phyloP scores from a whole-genome alignment of 1,284 basidiomycete genomes.

The Cryptococcus wingfieldii region DNA sequence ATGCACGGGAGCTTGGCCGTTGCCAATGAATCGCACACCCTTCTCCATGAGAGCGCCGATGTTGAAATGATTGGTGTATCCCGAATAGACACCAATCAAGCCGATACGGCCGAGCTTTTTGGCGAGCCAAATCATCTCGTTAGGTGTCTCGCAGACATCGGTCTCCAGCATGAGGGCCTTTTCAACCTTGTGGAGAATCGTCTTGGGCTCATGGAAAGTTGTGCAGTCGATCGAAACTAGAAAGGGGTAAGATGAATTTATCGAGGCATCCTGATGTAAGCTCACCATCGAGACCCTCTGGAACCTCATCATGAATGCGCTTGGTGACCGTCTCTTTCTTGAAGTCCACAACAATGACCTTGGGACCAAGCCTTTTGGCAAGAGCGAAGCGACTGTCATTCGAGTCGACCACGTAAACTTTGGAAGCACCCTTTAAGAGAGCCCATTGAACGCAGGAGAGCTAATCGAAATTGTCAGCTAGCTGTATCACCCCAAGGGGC shows the following conservation, averaged over 20 bases:
- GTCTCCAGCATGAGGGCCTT: conserved; percentile 70
- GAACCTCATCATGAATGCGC: conserved; percentile 60
- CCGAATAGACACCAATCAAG: conserved; percentile 59
- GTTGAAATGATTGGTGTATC: conserved; percentile 66
- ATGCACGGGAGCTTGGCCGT: conserved; percentile 66
- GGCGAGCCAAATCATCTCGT: conserved; percentile 54
- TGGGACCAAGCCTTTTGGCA: conserved; percentile 54
- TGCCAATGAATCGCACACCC: conserved; percentile 61
- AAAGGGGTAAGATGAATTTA: background rate
- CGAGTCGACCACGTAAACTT: conserved; percentile 68
- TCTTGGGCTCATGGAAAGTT: conserved; percentile 68
- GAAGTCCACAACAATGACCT: conserved; percentile 65
- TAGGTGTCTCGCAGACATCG: conserved; percentile 66
- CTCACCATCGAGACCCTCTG: conserved; percentile 61
- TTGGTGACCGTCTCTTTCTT: conserved; percentile 58
- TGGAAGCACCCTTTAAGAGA: conserved; percentile 63
- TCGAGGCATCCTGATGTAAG: background rate
- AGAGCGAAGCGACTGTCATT: conserved; percentile 61
- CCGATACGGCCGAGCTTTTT: conserved; percentile 63
- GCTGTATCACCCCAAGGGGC: background rate
- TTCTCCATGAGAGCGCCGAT: conserved; percentile 70
- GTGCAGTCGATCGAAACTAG: conserved; percentile 49
- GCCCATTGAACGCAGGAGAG: conserved; percentile 61
- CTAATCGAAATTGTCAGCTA: conserved; percentile 6
- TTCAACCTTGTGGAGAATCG: conserved; percentile 60